These are phyloP conservation scores for Paspalum notatum DNA, from an alignment of 176 grass and related monocot genomes.

Conservation along the genomic window DNA sequence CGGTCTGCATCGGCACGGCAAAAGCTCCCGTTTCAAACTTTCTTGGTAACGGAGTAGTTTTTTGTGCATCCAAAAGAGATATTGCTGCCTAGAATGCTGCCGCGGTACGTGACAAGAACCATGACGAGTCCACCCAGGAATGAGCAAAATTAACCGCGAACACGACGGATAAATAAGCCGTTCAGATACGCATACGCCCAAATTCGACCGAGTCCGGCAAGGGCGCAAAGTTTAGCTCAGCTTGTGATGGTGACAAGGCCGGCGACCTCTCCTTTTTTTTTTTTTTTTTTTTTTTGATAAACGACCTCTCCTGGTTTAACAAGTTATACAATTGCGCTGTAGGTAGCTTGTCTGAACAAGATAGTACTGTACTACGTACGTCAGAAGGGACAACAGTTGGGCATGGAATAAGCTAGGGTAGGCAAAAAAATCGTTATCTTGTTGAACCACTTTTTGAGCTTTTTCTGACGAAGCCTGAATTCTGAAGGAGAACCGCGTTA, in stretches of 20 bases:
- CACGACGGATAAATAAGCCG: background rate
- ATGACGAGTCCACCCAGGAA: background rate
- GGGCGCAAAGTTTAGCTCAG: background rate
- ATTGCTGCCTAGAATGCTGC: background rate
- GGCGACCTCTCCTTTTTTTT: background rate
- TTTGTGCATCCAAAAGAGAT: background rate
- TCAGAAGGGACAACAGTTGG: background rate
- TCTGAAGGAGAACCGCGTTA: background rate
- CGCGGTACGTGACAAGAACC: background rate
- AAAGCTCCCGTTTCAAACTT: background rate
- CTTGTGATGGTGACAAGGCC: background rate
- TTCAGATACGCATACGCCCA: background rate
- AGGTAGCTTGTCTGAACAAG: background rate
- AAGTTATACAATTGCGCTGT: background rate
- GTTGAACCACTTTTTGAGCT: background rate
- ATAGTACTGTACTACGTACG: background rate
- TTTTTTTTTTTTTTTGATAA: too few relatives aligned
- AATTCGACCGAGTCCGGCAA: constrained; percentile 1
- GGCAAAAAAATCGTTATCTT: constrained; percentile 5
- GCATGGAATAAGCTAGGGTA: background rate
- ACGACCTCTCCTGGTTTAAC: too few relatives aligned
- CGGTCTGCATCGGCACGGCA: background rate
- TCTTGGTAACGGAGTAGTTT: too few relatives aligned
- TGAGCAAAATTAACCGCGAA: background rate
- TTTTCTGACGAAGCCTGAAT: background rate